Evolutionary conservation across 768 basidiomycete species (phyloP), one percentile per base, ranked within the genome.

Genomic region (Pleurotus salmoneostramineus): DNA sequence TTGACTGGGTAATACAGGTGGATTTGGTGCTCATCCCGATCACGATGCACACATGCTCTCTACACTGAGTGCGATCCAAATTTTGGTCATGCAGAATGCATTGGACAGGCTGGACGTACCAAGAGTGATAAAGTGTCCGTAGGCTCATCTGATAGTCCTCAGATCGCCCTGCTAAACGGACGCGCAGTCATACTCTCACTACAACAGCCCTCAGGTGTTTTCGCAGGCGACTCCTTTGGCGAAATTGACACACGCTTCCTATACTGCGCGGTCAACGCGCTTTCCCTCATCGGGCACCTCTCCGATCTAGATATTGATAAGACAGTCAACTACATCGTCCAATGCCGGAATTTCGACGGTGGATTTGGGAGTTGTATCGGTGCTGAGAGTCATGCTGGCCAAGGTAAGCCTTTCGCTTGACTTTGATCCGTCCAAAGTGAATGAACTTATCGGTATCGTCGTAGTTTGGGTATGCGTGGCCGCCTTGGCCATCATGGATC

Each of bases 311-410:
- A 94, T 61, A 72, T 72, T 52, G 84, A 86, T 32, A 83, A 78
- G 65, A 86, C 91, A 0, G 83, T 91, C 6, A 75, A 71, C 5
- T 93, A 96, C 69, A 82, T 98, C 45, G 69, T 72, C 21, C 75
- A 80, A 36, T 98, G 97, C 72, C 81, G 79, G 66, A 99, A 98
- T 70, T 98, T 94, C 69, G 97, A 99, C 67, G 95, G 95, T 3
- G 97, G 94, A 0, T 99, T 96, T 66, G 96, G 97, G 27, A 86
- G 79, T 47, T 71, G 75, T 12, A 79, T 84, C 12, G 97, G 95
- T 0, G 94, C 91, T 0, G 97, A 99, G 73, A 94, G 90, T 60
- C 97, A 99, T 74, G 84, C 95, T 10, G 91, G 80, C 0, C 92
- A 94, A 81, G 93, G 96, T 94, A 51, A 15, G 66, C 67, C 59